phyloP scores from a whole-genome alignment of 2,329 filamentous ascomycete genomes.

The Cryphonectria carpinicola region DNA sequence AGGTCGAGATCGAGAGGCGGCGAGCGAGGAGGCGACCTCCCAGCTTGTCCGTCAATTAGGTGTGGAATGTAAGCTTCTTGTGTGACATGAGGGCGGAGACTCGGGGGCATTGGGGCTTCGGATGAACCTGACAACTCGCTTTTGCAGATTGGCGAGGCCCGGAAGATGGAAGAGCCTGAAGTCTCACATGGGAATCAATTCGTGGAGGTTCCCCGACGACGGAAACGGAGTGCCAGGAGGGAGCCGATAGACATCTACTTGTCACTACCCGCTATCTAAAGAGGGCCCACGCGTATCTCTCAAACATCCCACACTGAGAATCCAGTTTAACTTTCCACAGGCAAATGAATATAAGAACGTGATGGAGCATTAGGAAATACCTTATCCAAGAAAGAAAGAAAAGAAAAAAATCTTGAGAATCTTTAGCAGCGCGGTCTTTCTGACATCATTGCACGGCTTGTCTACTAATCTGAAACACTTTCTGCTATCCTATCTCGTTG shows the following conservation, averaged over 20 bases:
- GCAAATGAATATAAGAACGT: neutral
- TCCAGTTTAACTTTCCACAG: neutral
- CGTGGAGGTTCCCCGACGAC: neutral
- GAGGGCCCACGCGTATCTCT: constrained; percentile 6
- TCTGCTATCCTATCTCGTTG: neutral
- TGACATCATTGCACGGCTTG: neutral
- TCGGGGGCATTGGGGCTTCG: constrained; percentile 25
- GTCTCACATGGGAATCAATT: constrained; percentile 6
- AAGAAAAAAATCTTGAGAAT: neutral
- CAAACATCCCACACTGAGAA: neutral
- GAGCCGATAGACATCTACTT: constrained; percentile 8
- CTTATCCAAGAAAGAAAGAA: neutral
- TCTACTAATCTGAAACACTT: neutral
- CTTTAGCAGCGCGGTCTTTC: neutral
- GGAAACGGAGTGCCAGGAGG: neutral
- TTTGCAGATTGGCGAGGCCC: neutral
- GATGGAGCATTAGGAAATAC: neutral
- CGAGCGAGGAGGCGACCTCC: constrained; percentile 2
- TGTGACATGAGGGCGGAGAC: constrained; percentile 15
- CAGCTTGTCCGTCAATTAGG: constrained; percentile 18
- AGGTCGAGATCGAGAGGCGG: constrained; percentile 5
- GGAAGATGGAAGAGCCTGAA: neutral
- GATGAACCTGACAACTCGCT: neutral
- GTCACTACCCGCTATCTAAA: neutral
- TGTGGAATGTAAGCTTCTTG: constrained; percentile 20